Evolutionary conservation across 768 basidiomycete genomes (phyloP), one percentile per base, ranked within the genome.

Genomic region (Trametes cubensis): DNA sequence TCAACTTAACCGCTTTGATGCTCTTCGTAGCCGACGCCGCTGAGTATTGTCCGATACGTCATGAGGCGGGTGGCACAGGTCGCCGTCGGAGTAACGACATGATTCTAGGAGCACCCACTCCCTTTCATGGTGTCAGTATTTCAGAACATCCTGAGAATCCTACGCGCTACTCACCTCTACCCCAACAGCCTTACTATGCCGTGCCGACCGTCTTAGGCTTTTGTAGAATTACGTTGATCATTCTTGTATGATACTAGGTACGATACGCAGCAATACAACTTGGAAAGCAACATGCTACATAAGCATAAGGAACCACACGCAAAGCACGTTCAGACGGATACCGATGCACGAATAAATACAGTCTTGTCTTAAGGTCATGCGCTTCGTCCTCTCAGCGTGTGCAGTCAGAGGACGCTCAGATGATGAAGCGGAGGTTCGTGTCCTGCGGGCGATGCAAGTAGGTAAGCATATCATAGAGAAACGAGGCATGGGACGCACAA

Each of bases 401-500:
- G 34, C 34, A 11, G 34, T 34, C 2, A 34, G 10, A 34, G 28
- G 6, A 34, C 15, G 38, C 39, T 59, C 48, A 59, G 26, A 59
- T 44, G n/a, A 59, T 59, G 49, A 59, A 59, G 18, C 49, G 49
- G 41, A 59, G 58, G 49, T 51, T 59, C 28, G 58, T 59, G 40
- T 59, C 58, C 58, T 59, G 20, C 13, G 2, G 6, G 17, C 13
- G 6, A 18, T 8, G n/a, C n/a, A n/a, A n/a, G n/a, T n/a, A n/a
- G n/a, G n/a, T n/a, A n/a, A n/a, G n/a, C n/a, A n/a, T n/a, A n/a
- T n/a, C n/a, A n/a, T n/a, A n/a, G 7, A 28, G 1, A 34, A 15
- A 13, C 34, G 13, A 21, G 20, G 28, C 18, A 25, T 34, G 48
- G 40, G 41, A 73, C 78, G 65, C 51, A 82, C 89, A 55, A 90